A percentile compares a stretch with the other conserved stretches of the same genome.
phyloP scores from a whole-genome alignment of 129 eudicot species.

The Chrysanthemum lavandulifolium region DNA sequence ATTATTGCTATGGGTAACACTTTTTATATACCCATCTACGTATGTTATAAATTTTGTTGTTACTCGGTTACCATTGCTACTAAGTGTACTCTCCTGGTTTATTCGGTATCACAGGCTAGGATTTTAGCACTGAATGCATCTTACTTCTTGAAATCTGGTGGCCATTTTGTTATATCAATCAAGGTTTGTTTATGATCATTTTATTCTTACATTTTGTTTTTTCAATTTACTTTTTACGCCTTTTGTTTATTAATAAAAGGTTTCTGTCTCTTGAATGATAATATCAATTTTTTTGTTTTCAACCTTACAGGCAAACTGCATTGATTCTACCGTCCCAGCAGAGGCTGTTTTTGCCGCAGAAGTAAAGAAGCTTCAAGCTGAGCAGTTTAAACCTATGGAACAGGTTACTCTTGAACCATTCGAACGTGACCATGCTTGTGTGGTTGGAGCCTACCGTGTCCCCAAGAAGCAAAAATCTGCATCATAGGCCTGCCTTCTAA shows the following conservation, averaged over 20 bases:
- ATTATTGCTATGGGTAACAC: neutral
- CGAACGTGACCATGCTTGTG: slow-evolving; percentile 87
- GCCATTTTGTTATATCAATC: too few species aligned
- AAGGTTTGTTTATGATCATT: too few species aligned
- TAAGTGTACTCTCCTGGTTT: neutral
- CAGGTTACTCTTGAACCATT: slow-evolving; percentile 83
- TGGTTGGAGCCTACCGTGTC: slow-evolving; percentile 65
- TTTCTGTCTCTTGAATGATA: neutral
- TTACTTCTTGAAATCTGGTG: slow-evolving; percentile 84
- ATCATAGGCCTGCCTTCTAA: slow-evolving; percentile 16
- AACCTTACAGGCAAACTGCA: slow-evolving; percentile 75
- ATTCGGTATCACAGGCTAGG: slow-evolving; percentile 61
- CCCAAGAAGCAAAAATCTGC: slow-evolving; percentile 72
- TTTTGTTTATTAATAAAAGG: too few species aligned
- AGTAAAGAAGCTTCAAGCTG: slow-evolving; percentile 77
- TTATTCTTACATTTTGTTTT: slow-evolving; percentile 49
- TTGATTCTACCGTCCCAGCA: slow-evolving; percentile 84
- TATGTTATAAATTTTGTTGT: neutral
- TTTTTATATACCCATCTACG: neutral
- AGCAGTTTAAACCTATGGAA: slow-evolving; percentile 75
- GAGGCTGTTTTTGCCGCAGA: slow-evolving; percentile 84
- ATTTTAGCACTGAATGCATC: slow-evolving; percentile 84
- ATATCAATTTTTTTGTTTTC: neutral
- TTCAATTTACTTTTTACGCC: slow-evolving; percentile 63
- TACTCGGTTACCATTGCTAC: neutral